phyloP scores from a whole-genome alignment of 2,329 filamentous ascomycete genomes.

The Trichoderma endophyticum region DNA sequence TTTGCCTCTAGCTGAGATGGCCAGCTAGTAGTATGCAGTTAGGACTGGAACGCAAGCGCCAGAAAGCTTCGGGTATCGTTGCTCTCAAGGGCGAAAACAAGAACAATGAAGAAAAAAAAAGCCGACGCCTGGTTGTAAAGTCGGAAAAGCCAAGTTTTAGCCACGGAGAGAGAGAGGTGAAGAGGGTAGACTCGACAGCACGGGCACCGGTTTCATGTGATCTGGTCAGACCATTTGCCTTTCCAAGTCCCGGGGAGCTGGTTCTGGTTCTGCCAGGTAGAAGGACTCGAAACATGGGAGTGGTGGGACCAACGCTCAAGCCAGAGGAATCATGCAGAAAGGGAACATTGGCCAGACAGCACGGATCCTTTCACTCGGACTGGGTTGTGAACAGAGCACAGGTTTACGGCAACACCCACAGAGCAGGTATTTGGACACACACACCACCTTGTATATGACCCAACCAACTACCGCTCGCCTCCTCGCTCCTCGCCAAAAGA shows the following conservation, averaged over 20 bases:
- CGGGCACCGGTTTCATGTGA: neutral
- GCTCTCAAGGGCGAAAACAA: neutral
- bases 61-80: neutral
- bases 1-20: neutral
- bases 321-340: neutral
- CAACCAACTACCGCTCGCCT: neutral
- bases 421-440: neutral
- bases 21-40: neutral
- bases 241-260: constrained; percentile 22
- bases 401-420: neutral
- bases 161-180: neutral
- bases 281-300: neutral
- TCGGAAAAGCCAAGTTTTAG: neutral
- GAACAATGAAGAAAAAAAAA: neutral
- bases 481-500: neutral
- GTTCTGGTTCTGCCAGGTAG: constrained; percentile 21
- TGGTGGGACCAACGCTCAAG: neutral
- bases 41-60: neutral
- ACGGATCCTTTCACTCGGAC: neutral
- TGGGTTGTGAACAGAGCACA: neutral
- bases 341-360: neutral
- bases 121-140: neutral
- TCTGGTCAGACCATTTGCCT: neutral
- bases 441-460: neutral
- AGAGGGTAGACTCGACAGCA: neutral